A percentile compares a stretch with the other conserved stretches of the same genome.
These are phyloP conservation scores for Gardenia jasminoides DNA, from an alignment of 257 asterid genomes.

Conservation along the genomic window DNA sequence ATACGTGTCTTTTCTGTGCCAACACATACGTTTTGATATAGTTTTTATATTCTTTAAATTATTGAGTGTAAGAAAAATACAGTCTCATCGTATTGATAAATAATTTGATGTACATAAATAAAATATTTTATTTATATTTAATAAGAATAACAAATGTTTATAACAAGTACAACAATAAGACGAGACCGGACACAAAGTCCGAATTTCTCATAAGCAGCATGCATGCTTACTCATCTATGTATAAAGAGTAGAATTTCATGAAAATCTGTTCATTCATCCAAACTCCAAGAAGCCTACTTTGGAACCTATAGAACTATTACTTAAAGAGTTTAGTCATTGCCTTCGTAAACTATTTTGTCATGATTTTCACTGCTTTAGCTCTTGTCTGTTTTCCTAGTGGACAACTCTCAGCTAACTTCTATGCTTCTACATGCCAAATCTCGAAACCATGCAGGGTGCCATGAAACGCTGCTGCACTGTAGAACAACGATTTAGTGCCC, in stretches of 20 bases:
- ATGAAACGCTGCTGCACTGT: slow-evolving; percentile 48
- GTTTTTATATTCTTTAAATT: too few species aligned
- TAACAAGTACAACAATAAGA: too few species aligned
- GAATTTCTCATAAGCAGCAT: not conserved
- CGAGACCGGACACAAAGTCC: too few species aligned
- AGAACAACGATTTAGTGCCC: slow-evolving; percentile 47
- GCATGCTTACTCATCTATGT: not conserved
- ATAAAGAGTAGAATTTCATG: not conserved
- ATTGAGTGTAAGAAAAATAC: too few species aligned
- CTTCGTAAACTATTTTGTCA: slow-evolving; percentile 15
- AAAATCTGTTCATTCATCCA: not conserved
- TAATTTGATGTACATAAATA: too few species aligned
- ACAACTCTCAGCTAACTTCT: slow-evolving; percentile 49
- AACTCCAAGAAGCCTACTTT: not conserved
- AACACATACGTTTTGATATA: too few species aligned
- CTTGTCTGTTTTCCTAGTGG: slow-evolving; percentile 31
- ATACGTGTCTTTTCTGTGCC: too few species aligned
- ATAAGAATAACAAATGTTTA: too few species aligned
- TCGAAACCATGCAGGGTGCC: slow-evolving; percentile 31
- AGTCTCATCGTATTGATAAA: too few species aligned
- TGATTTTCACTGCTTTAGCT: slow-evolving; percentile 12
- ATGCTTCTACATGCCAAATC: slow-evolving; percentile 41
- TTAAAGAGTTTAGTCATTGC: slow-evolving; percentile 17
- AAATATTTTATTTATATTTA: too few species aligned
- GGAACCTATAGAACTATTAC: too few species aligned